Conservation (phyloP, 208 protist species). For the Naegleria gruberi region DNA sequence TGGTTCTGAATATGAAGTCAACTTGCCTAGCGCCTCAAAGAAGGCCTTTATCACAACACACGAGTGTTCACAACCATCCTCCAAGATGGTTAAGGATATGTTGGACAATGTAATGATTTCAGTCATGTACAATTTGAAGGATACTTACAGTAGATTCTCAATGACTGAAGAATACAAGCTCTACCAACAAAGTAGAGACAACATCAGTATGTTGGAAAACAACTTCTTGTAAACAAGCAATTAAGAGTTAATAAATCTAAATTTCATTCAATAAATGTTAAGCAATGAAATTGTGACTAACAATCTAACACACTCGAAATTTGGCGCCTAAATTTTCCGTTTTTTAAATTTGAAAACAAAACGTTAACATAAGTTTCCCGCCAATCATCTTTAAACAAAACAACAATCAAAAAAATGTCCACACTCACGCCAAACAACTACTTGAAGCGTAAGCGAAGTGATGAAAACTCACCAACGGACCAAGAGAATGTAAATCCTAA, state of each 20-base stretch:
- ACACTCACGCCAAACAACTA: neutral
- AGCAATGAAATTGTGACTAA: too few species aligned
- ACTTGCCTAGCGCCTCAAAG: neutral
- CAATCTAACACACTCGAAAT: too few species aligned
- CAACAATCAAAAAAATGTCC: neutral
- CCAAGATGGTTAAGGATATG: neutral
- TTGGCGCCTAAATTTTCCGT: too few species aligned
- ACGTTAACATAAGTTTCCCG: neutral
- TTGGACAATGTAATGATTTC: neutral
- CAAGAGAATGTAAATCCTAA: neutral
- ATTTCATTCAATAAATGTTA: too few species aligned
- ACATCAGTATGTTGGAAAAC: too few species aligned
- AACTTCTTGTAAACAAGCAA: too few species aligned
- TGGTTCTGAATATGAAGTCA: neutral
- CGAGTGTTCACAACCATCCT: neutral
- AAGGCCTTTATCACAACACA: neutral
- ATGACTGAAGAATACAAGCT: neutral
- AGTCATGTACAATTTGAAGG: neutral
- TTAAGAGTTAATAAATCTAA: too few species aligned
- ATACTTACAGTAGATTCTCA: neutral
- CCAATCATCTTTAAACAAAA: too few species aligned
- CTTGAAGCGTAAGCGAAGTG: neutral
- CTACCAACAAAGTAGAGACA: too few species aligned
- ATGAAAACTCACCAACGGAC: neutral
- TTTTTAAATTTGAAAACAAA: too few species aligned